Evolutionary conservation across 192 early-diverging fungal genomes (phyloP), one percentile per base, ranked within the genome.

Genomic region (Backusella circina): DNA sequence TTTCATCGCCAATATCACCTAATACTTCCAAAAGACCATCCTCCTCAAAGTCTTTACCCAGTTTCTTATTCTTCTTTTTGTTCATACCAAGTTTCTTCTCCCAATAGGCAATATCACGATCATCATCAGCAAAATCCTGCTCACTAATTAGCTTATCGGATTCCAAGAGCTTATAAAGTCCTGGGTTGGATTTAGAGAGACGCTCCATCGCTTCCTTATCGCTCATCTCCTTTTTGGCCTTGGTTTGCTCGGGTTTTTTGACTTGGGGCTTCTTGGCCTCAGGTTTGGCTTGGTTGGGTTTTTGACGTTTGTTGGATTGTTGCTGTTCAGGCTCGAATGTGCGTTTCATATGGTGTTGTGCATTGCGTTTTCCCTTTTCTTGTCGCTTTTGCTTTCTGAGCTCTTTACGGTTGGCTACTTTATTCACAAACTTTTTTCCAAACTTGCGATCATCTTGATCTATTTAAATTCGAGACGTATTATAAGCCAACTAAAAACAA

Each of bases 11-110:
- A 61, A 61, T 61, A 28, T 12, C 28, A 38, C 84, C 86, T 38
- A 88, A 36, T n/a, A 88, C 26, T 70, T 88, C 86, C 21, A 84
- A 76, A 5, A 88, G 80, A 33, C 86, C 86, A 71, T 88, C 86
- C 5, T 88, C 83, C 39, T 83, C 67, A 36, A 85, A 88, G 9
- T 81, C 82, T n/a, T 83, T 88, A 28, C 84, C 85, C 26, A 86
- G 67, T 15, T 78, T 82, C 21, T 80, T 81, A 31, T 69, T 75
- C 21, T 83, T 83, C 39, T 84, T 81, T 8, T 83, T 83, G 35
- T 84, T 80, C 47, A 88, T 16, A 26, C 83, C 83, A 30, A 88
- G 72, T 38, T 86, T 88, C 67, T 83, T 84, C 35, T 88, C 86
- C 74, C 84, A 88, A 54, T 84, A 81, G 18, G 81, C 83, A 80